Conservation (phyloP, 257 asterid species). For the Hygrophila difformis region DNA sequence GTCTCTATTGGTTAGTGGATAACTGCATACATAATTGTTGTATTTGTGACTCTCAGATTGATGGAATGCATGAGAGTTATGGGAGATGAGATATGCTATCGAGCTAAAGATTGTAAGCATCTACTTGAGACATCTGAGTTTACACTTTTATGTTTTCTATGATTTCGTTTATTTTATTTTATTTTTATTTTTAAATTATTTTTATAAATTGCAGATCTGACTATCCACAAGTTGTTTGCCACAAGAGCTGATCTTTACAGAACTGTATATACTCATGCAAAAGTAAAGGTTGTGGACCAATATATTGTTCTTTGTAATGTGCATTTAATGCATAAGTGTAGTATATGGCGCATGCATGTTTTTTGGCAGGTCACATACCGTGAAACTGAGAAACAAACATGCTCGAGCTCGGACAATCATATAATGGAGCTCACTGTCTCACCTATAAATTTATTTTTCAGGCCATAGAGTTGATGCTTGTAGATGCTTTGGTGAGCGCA, state of each 20-base stretch:
- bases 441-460: constrained; percentile 22
- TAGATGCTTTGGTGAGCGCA: constrained; percentile 83
- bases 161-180: no score
- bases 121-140: constrained; percentile 1
- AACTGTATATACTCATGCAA: constrained; percentile 88
- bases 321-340: neutral
- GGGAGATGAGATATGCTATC: constrained; percentile 90
- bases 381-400: no score
- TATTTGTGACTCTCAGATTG: constrained; percentile 37
- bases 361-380: no score
- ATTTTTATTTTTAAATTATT: no score
- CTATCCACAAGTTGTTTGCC: constrained; percentile 81
- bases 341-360: no score
- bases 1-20: no score
- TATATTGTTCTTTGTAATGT: constrained; percentile 3
- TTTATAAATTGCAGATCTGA: constrained; percentile 51
- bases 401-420: no score
- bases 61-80: constrained; percentile 90
- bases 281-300: constrained; percentile 64
- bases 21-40: constrained; percentile 5
- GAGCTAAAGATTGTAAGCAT: constrained; percentile 75
- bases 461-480: constrained; percentile 92
- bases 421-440: no score
- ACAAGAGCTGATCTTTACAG: constrained; percentile 86
- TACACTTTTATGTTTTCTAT: constrained; percentile 5